Evolutionary conservation across 2,329 filamentous ascomycete species (phyloP), one percentile per base, ranked within the genome.

Genomic region (Orbilia quercus): DNA sequence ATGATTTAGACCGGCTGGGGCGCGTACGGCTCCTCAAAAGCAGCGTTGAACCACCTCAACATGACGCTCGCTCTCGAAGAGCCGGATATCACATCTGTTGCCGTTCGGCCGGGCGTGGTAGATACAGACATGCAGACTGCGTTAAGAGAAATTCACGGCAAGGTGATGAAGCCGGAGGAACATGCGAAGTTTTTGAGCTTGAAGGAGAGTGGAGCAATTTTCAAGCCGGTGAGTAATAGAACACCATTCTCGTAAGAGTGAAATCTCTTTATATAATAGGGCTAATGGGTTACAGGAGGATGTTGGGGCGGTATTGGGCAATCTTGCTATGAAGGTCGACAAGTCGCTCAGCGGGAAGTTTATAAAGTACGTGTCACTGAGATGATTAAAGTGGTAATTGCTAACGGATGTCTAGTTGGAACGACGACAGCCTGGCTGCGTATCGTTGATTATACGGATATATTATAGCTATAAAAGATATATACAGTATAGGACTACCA

Each of bases 61-160:
- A 81, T 85, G 50, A 91, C 93, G 38, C 81, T 97, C 34, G 87
- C 87, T 0, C 84, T 85, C 0, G 93, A 97, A 79, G 93, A 96
- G 80, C 88, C 89, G 0, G 84, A 88, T n/a, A 87, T 96, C 48
- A 90, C 86, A 0, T 88, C 87, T 11, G 82, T 96, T 0, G 85
- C 91, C 0, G 83, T 97, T 31, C 85, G 67, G 11, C 67, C 67
- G 0, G 67, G 67, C 0, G 48, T 91, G 48, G 90, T 96, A 9
- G 90, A 96, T 79, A 97, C 93, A 0, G 89, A 89, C 57, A 97
- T 97, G 93, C 93, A 96, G 80, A 84, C 85, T 16, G 86, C 90
- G 67, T 86, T 99, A 65, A 84, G 95, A 57, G 88, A 93, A 51
- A 85, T 88, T 69, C 90, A 95, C 80, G 83, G 85, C 6, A 83